A percentile compares a stretch with the other conserved stretches of the same genome.
These are phyloP conservation scores for Chytriomyces confervae DNA, from an alignment of 192 early-diverging fungal species.

Conservation along the genomic window DNA sequence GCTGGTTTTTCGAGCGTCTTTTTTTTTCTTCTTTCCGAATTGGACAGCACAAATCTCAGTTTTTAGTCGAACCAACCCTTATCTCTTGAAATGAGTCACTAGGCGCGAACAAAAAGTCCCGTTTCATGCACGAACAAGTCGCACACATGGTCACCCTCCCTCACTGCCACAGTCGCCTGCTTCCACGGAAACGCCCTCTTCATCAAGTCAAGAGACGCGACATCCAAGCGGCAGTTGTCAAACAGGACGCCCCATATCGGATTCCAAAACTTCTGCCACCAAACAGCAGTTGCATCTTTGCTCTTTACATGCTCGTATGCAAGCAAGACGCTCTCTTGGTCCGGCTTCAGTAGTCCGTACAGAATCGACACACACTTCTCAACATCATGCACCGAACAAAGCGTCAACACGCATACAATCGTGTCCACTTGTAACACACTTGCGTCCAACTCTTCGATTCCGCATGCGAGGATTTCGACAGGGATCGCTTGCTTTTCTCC, in stretches of 20 bases:
- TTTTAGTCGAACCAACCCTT: too few relatives aligned
- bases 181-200: background rate
- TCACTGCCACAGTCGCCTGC: background rate
- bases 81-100: too few relatives aligned
- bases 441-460: background rate
- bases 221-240: slow-evolving; percentile 19
- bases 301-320: slow-evolving; percentile 28
- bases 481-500: background rate
- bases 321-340: background rate
- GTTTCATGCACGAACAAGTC: slow-evolving; percentile 25
- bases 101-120: slow-evolving; percentile 2
- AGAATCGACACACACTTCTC: background rate
- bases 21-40: too few relatives aligned
- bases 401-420: slow-evolving; percentile 19
- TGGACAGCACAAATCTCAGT: too few relatives aligned
- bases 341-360: background rate
- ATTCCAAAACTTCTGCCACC: slow-evolving; percentile 29
- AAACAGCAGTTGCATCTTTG: background rate
- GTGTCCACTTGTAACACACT: background rate
- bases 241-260: slow-evolving; percentile 25
- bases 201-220: slow-evolving; percentile 3
- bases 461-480: slow-evolving; percentile 6
- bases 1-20: too few relatives aligned
- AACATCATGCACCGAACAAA: slow-evolving; percentile 19
- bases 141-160: slow-evolving; percentile 12